Base-by-base conservation (phyloP, 2,329 filamentous ascomycete species). In the Immersiporthe knoxdaviesiana region DNA sequence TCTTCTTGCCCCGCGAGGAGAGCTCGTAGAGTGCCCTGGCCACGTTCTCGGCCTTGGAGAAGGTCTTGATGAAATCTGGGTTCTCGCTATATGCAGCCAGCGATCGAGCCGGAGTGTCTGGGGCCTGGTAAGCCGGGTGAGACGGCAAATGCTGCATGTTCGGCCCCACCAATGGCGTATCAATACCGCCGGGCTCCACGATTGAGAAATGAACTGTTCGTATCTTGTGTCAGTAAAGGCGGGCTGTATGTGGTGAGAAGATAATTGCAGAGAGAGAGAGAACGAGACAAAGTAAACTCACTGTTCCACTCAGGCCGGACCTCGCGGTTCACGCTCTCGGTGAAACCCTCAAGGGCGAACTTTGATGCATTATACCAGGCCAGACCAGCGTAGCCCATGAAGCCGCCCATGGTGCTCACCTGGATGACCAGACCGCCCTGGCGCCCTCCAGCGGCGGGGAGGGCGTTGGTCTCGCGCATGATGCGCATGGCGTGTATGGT, bases 371-470 rank as follows among this genome's bases (percentile, higher is more conserved):
- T 80, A 63, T 84, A 84, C 63, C 79, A 80, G 0, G 79, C 75
- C 41, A 75, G 72, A 1, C 77, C 77, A 0, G 80, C 78, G 39
- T 75, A 79, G 1, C 76, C 79, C 11, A 75, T 69, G 66, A 76
- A 79, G 0, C 82, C 82, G 4, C 84, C 86, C 73, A 89, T 82
- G 3, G 84, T 87, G 6, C 84, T 86, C 52, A 89, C 76, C 70
- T 89, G 85, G 50, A 87, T 77, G 16, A 89, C 83, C 7, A 85
- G 76, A 10, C 86, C 87, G 3, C 86, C 85, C 60, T 74, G 73
- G 41, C 71, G 72, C 56, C 64, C 81, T 1, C 62, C 71, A 41
- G 32, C 66, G 24, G 4, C 62, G 11, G 30, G n/a, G 1, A 11
- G 32, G 14, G 73, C 65, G 60, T 77, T 77, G 54, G 72, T 70